Percentiles rank a stretch among this genome's conserved stretches.
Conservation (phyloP, 495 filamentous ascomycete species). For the Trichoderma asperelloides region DNA sequence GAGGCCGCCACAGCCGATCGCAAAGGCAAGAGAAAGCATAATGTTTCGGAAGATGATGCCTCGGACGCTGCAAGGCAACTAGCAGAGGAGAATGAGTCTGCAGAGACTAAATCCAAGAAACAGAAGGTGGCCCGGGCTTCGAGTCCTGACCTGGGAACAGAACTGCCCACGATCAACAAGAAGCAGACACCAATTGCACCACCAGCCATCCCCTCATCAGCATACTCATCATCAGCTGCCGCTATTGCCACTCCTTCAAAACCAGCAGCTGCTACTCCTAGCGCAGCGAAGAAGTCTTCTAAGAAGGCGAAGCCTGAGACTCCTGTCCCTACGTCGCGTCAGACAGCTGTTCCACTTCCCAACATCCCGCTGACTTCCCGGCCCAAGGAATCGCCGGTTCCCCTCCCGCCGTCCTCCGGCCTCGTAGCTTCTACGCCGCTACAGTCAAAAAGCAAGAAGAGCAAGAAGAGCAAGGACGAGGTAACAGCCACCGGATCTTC, state of each 20-base stretch:
- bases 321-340: background rate
- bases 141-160: background rate
- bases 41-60: conserved; percentile 3
- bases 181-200: conserved; percentile 24
- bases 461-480: conserved; percentile 7
- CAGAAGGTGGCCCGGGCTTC: conserved; percentile 4
- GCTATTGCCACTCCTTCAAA: conserved; percentile 3
- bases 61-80: background rate
- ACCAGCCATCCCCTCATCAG: conserved; percentile 14
- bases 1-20: background rate
- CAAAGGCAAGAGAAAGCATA: conserved; percentile 8
- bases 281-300: background rate
- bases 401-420: conserved; percentile 22
- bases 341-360: background rate
- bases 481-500: background rate
- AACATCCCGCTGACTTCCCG: conserved; percentile 4
- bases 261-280: background rate
- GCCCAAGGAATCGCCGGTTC: conserved; percentile 30
- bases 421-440: background rate
- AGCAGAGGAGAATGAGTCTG: background rate
- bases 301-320: conserved; percentile 8
- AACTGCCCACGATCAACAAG: background rate
- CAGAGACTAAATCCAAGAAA: conserved; percentile 7
- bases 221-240: background rate
- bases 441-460: conserved; percentile 3